Base-by-base conservation (phyloP, 495 filamentous ascomycete species). In the Hyaloscypha bicolor region DNA sequence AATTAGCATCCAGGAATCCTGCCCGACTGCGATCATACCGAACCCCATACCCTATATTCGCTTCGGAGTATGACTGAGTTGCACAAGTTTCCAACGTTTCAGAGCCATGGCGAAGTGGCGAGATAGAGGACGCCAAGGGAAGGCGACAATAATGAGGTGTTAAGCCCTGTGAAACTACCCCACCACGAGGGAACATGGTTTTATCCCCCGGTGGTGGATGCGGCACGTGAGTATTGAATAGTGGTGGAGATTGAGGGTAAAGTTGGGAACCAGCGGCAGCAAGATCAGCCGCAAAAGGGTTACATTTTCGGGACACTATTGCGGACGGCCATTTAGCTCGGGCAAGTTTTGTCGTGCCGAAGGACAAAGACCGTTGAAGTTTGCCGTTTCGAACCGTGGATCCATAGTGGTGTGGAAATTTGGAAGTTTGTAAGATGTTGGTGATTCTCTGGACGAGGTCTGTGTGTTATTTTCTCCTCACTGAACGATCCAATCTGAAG, bases 101-200 rank as follows among this genome's bases (percentile, higher is more conserved):
- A 48, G 42, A 19, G 42, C 42, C 42, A 11, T 12, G 33, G 4
- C 33, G 12, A 37, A 37, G 35, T 37, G 35, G 35, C 35, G 35
- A 37, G 35, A 6, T 37, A 3, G 35, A 37, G 35, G 35, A 37
- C 1, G 35, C 35, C 35, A 37, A 37, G 3, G 16, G 42, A 16
- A 19, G 37, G 16, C 59, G 21, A 21, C 37, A 62, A 60, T 48
- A 62, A 62, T 3, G 39, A 16, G 35, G 14, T 62, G 59, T 39
- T 62, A 62, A 62, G 59, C 59, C 59, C 37, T 62, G 25, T 62
- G 59, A 62, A 62, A 62, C 35, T 48, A 62, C 39, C 59, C 58
- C 14, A 42, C 86, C 14, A 94, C 71, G 0, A 91, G 91, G 35
- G 84, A 80, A 29, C 53, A 56, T 6, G 53, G 53, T 11, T 53